Evolutionary conservation across 805 yeast genomes (phyloP), one percentile per base, ranked within the genome.

Genomic region (Schizosaccharomyces pombe): DNA sequence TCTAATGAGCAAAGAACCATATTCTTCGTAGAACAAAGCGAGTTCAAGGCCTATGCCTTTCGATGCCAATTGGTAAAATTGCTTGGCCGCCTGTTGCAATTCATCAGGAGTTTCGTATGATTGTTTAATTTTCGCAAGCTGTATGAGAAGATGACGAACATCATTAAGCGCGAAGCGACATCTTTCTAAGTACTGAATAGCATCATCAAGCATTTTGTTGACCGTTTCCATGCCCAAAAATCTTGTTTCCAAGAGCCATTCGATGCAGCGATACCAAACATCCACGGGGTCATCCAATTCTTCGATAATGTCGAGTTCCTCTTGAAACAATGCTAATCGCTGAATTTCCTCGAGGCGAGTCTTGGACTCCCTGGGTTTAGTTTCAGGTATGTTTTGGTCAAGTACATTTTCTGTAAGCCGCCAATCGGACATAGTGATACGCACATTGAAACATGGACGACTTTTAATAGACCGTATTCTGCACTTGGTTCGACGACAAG

Each of bases 211-310:
- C 9, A 82, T 62, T 14, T 66, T 68, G 2, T 85, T 65, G 53
- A 85, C 68, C 0, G 85, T 85, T 58, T 84, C 78, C 52, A 79
- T 80, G 4, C 72, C 69, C 2, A 72, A 70, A 0, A 73, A 77
- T 2, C 76, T 93, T 39, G 78, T 77, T 0, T 87, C 84, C 61
- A 66, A 77, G 9, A 77, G 74, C 94, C 94, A 85, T n/a, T 70
- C 63, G 11, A 86, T 70, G 60, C 84, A 86, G 19, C 79, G 80
- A n/a, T 85, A 58, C 64, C 74, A 85, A 1, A 78, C 75, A 57
- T 82, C 85, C 24, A 86, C 63, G 0, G 95, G 95, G 64, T 87
- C 95, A 66, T 86, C 95, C 47, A 78, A 64, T 14, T 79, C 85
- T 3, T 77, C 80, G 5, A 77, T 58, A 1, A 69, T 69, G 8